phyloP scores from a whole-genome alignment of 2,329 filamentous ascomycete species.

The Metarhizium guizhouense region DNA sequence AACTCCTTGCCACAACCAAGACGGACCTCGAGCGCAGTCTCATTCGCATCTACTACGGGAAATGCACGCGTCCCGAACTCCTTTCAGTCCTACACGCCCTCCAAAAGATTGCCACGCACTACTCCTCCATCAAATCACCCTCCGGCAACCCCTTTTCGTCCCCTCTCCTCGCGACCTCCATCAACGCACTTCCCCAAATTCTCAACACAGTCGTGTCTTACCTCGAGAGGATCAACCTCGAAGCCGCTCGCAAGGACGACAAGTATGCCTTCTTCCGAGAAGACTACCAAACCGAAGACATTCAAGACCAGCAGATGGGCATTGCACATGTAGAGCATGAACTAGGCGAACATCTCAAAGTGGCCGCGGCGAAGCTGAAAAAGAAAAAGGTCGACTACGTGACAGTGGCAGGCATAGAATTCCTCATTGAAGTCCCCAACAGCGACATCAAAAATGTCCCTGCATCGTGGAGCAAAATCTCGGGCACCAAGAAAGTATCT shows the following conservation, averaged over 20 bases:
- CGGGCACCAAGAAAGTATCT: constrained; percentile 83
- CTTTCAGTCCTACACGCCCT: constrained; percentile 77
- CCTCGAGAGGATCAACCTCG: constrained; percentile 75
- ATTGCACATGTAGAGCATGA: constrained; percentile 91
- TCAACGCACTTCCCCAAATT: constrained; percentile 70
- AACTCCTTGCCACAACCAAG: constrained; percentile 60
- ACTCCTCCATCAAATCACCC: constrained; percentile 54
- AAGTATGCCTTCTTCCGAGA: constrained; percentile 93
- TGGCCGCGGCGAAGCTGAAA: constrained; percentile 63
- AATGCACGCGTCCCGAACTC: constrained; percentile 84
- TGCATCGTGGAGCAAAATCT: constrained; percentile 91
- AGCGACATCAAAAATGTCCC: constrained; percentile 75
- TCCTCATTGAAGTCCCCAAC: constrained; percentile 86
- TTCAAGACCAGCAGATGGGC: constrained; percentile 78
- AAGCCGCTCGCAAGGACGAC: constrained; percentile 78
- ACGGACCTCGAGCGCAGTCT: constrained; percentile 86
- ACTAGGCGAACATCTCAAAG: constrained; percentile 64
- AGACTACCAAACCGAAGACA: constrained; percentile 77
- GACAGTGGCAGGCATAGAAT: constrained; percentile 86
- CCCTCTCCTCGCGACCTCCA: constrained; percentile 56
- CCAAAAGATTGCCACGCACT: constrained; percentile 72
- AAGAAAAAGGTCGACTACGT: constrained; percentile 66
- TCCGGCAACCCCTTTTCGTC: constrained; percentile 67
- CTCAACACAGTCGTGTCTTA: constrained; percentile 62
- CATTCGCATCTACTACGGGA: constrained; percentile 94